Conservation (phyloP, 2,329 filamentous ascomycete genomes). For the Beauveria varroae region DNA sequence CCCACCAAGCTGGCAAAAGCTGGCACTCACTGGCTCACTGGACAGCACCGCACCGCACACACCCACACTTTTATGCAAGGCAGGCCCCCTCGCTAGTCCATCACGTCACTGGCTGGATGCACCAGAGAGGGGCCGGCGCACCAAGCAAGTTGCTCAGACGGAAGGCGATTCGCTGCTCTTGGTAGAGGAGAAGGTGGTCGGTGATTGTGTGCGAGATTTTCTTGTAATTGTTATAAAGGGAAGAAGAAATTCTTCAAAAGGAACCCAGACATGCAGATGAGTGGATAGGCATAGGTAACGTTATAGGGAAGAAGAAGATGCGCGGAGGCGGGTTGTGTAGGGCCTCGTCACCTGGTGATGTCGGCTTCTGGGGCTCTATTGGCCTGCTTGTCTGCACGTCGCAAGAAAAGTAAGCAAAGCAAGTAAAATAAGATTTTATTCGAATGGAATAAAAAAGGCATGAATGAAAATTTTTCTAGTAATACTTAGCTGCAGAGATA, state of each 20-base stretch:
- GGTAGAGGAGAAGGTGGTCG: too few species aligned
- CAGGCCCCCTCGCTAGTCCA: background rate
- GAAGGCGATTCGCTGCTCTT: background rate
- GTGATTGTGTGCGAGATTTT: background rate
- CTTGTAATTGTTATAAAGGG: background rate
- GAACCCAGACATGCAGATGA: background rate
- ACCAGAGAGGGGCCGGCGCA: background rate
- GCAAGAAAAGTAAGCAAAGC: background rate
- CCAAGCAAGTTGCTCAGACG: background rate
- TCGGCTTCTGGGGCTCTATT: background rate
- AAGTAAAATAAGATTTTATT: background rate
- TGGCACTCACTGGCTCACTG: background rate
- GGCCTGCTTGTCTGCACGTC: background rate
- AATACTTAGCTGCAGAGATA: background rate
- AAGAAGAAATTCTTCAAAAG: background rate
- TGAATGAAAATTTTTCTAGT: background rate
- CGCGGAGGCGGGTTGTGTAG: background rate
- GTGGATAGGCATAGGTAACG: background rate
- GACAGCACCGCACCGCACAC: background rate
- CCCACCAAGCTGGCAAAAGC: background rate
- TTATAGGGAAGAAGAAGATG: background rate
- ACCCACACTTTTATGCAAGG: background rate
- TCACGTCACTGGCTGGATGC: slow-evolving; percentile 7
- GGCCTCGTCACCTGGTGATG: background rate
- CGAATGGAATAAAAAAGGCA: background rate